Percentiles rank a stretch among this genome's conserved stretches.
These are phyloP conservation scores for Penicillium goetzii DNA, from an alignment of 495 filamentous ascomycete genomes.

Conservation along the genomic window DNA sequence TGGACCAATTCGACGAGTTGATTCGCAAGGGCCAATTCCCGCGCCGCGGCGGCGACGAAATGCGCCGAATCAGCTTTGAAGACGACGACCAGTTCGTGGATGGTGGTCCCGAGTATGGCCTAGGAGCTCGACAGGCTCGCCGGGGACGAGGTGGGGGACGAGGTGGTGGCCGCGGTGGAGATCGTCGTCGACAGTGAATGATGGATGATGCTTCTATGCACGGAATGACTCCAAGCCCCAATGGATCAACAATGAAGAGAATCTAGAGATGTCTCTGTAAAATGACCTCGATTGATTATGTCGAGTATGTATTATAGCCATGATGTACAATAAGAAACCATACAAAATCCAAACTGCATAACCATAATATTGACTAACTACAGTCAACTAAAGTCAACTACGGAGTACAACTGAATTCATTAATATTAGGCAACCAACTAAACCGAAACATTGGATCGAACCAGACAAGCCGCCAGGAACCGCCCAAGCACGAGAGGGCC, in stretches of 20 bases:
- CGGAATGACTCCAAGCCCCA: not conserved
- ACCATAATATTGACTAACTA: not conserved
- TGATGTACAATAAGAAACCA: conserved; percentile 2
- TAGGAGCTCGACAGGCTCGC: conserved; percentile 31
- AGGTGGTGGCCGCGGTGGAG: conserved; percentile 31
- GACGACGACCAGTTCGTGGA: conserved; percentile 71
- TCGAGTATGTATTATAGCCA: conserved; percentile 10
- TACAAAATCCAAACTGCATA: not conserved
- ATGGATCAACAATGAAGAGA: not conserved
- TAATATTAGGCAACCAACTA: not conserved
- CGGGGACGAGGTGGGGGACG: conserved; percentile 42
- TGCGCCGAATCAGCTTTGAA: conserved; percentile 80
- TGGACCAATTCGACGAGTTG: conserved; percentile 64
- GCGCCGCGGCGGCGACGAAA: conserved; percentile 61
- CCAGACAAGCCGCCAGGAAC: conserved; percentile 14
- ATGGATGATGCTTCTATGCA: conserved; percentile 3
- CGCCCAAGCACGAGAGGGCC: not conserved
- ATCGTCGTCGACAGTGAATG: conserved; percentile 1
- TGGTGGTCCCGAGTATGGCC: conserved; percentile 68
- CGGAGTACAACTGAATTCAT: not conserved
- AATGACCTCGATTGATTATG: conserved; percentile 2
- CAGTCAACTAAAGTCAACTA: not conserved
- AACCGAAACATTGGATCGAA: conserved; percentile 3
- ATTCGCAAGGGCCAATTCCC: conserved; percentile 49
- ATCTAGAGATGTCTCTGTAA: conserved; percentile 11